A percentile compares a stretch with the other conserved stretches of the same genome.
These are phyloP conservation scores for Xylariaceae sp. DNA, from an alignment of 2,329 filamentous ascomycete genomes.

Conservation along the genomic window DNA sequence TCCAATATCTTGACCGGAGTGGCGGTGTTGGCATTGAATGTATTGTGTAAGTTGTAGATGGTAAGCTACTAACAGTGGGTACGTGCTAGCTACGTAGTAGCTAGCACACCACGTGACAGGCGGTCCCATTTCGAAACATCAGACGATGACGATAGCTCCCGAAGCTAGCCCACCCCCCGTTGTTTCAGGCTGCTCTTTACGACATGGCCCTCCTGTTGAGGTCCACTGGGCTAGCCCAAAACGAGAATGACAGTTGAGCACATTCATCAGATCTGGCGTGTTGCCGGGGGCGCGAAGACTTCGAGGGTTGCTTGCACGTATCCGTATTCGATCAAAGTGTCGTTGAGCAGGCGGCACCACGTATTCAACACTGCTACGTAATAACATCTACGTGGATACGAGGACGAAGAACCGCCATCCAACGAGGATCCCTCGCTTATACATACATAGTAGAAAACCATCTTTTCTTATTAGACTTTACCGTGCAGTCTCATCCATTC, in stretches of 20 bases:
- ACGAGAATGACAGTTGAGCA: background rate
- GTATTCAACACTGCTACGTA: too few species aligned
- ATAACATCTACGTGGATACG: background rate
- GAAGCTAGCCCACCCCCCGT: constrained; percentile 17
- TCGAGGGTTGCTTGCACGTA: background rate
- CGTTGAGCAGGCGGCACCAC: background rate
- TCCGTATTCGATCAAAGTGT: background rate
- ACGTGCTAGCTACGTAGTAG: too few species aligned
- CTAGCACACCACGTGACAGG: background rate
- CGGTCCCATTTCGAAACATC: constrained; percentile 14
- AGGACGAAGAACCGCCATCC: background rate
- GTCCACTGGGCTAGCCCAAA: constrained; percentile 24
- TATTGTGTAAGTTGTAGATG: too few species aligned
- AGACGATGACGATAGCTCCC: constrained; percentile 25
- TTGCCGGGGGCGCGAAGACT: background rate
- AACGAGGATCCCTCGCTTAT: background rate
- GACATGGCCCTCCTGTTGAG: constrained; percentile 20
- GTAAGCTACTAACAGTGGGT: too few species aligned
- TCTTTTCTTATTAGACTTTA: too few species aligned
- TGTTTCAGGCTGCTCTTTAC: constrained; percentile 30
- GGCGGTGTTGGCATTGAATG: too few species aligned
- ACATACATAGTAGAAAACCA: too few species aligned
- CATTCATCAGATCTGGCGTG: too few species aligned
- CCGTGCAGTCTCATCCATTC: background rate
- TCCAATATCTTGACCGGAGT: constrained; percentile 22